phyloP scores from a whole-genome alignment of 768 basidiomycete species.

The Lactarius quietus region DNA sequence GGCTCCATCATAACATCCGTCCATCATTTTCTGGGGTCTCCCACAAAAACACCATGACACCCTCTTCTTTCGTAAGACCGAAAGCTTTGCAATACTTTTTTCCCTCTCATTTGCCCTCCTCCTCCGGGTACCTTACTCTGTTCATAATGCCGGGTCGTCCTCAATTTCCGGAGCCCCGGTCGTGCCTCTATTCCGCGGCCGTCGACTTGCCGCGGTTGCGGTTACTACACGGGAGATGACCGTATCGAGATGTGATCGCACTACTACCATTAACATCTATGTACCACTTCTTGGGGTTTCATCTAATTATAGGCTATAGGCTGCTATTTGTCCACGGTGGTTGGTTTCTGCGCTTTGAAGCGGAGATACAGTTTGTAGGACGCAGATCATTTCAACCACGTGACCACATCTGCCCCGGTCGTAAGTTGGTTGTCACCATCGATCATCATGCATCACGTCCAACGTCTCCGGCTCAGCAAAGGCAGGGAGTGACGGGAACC shows the following conservation, averaged over 20 bases:
- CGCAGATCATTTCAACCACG: neutral
- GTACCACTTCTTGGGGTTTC: neutral
- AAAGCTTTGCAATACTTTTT: neutral
- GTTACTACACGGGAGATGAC: conserved; percentile 6
- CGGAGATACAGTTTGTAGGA: neutral
- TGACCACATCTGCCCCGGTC: neutral
- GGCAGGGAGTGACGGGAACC: neutral
- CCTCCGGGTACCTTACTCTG: neutral
- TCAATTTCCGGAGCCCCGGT: conserved; percentile 2
- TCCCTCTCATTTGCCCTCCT: neutral
- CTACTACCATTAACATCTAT: neutral
- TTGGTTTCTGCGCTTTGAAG: neutral
- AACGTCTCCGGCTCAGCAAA: neutral
- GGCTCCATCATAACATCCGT: conserved; percentile 6
- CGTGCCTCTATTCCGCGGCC: conserved; percentile 19
- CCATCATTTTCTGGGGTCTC: neutral
- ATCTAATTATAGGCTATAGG: neutral
- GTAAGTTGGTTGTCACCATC: neutral
- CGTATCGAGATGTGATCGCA: conserved; percentile 13
- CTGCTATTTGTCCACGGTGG: too few species aligned
- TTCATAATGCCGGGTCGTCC: neutral
- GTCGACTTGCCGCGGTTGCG: conserved; percentile 14
- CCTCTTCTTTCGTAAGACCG: neutral
- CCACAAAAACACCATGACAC: neutral
- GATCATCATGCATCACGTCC: neutral